Conservation (phyloP, 257 asterid genomes). For the Vinca minor region DNA sequence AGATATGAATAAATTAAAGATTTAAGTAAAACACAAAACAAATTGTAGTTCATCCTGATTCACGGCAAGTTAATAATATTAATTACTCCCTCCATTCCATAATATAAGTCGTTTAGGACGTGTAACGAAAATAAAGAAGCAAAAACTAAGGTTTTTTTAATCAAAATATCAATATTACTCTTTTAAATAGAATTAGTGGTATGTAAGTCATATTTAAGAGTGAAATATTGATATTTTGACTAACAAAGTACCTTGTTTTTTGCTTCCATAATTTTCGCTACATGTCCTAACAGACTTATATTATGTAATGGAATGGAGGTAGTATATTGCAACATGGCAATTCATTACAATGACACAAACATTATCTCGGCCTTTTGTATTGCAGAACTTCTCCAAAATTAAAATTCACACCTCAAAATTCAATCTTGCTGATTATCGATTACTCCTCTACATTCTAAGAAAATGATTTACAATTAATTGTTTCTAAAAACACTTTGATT, state of each 20-base stretch:
- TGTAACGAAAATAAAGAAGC: too few species aligned
- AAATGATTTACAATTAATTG: not conserved
- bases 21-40: not conserved
- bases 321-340: not conserved
- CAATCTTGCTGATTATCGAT: not conserved
- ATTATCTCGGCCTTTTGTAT: not conserved
- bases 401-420: not conserved
- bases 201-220: too few species aligned
- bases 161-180: too few species aligned
- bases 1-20: not conserved
- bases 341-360: not conserved
- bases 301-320: too few species aligned
- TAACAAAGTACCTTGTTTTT: too few species aligned
- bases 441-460: not conserved
- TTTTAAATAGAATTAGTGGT: too few species aligned
- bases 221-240: too few species aligned
- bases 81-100: too few species aligned
- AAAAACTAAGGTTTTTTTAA: too few species aligned
- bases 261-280: too few species aligned
- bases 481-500: not conserved
- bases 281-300: too few species aligned
- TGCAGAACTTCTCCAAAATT: not conserved
- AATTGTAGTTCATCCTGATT: not conserved
- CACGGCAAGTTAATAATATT: not conserved
- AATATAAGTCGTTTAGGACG: too few species aligned